phyloP scores from a whole-genome alignment of 2,329 filamentous ascomycete genomes.

The Pleoardoris graminearum region DNA sequence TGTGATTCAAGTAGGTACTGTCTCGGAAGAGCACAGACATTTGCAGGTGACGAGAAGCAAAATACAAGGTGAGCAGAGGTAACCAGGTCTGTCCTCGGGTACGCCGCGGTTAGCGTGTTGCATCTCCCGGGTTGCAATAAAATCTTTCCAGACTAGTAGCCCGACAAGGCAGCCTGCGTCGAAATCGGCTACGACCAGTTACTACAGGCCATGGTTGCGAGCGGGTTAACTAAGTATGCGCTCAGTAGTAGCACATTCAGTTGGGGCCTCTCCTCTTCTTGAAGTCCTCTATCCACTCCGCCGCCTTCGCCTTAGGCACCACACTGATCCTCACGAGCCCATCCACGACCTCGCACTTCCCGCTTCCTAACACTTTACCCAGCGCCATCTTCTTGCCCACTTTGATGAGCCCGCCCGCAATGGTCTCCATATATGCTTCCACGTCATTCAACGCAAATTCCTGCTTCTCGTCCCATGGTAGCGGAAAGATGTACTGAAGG shows the following conservation, averaged over 20 bases:
- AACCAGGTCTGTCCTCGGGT: too few species aligned
- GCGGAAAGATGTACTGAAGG: constrained; percentile 80
- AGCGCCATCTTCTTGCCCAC: constrained; percentile 82
- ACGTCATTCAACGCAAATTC: constrained; percentile 70
- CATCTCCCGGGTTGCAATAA: too few species aligned
- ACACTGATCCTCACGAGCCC: constrained; percentile 81
- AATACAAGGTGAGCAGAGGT: too few species aligned
- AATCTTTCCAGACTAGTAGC: too few species aligned
- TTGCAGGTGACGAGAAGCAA: too few species aligned
- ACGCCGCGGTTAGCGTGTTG: too few species aligned
- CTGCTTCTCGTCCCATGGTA: constrained; percentile 77
- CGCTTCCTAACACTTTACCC: constrained; percentile 72
- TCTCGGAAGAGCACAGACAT: too few species aligned
- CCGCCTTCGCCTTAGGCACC: constrained; percentile 70
- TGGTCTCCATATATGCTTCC: constrained; percentile 89
- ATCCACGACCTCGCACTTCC: constrained; percentile 85
- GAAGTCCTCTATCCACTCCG: constrained; percentile 80
- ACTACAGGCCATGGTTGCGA: too few species aligned
- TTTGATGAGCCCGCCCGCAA: constrained; percentile 78
- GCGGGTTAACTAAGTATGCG: too few species aligned
- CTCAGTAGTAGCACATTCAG: background rate
- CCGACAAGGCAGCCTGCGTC: too few species aligned
- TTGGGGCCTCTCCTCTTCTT: constrained; percentile 65
- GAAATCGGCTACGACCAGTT: too few species aligned
- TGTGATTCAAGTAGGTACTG: too few species aligned